phyloP scores from a whole-genome alignment of 2,329 filamentous ascomycete species.

The Sclerotinia minor region DNA sequence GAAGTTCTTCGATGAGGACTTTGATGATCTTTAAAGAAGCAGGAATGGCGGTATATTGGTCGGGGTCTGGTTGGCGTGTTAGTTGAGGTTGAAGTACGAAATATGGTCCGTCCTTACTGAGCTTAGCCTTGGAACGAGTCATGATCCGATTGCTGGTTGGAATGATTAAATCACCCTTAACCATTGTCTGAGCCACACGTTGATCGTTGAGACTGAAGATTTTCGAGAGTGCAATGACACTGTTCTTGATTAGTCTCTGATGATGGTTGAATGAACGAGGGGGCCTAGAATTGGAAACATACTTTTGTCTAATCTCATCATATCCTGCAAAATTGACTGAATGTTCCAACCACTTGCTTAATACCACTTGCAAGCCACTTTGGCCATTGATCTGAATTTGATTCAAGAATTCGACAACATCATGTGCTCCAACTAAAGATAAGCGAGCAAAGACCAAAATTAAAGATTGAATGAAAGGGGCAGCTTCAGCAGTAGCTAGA shows the following conservation, averaged over 20 bases:
- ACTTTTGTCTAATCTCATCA: constrained; percentile 96
- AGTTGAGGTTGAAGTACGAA: constrained; percentile 8
- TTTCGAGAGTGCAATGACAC: constrained; percentile 89
- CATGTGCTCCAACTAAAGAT: constrained; percentile 78
- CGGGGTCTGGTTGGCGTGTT: constrained; percentile 61
- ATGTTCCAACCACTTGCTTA: constrained; percentile 96
- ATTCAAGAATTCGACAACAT: constrained; percentile 89
- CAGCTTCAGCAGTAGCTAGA: constrained; percentile 77
- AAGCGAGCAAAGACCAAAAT: constrained; percentile 94
- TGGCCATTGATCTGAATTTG: constrained; percentile 77
- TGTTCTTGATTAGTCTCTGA: constrained; percentile 46
- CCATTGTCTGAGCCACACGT: constrained; percentile 74
- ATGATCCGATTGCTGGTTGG: constrained; percentile 80
- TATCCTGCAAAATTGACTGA: constrained; percentile 97
- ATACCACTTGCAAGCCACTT: constrained; percentile 83
- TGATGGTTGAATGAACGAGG: not conserved
- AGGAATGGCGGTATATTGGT: constrained; percentile 83
- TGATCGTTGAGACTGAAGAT: constrained; percentile 84
- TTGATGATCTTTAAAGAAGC: constrained; percentile 95
- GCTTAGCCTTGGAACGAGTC: constrained; percentile 86
- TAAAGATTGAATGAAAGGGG: constrained; percentile 90
- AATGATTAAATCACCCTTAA: constrained; percentile 89
- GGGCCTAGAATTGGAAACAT: constrained; percentile 43
- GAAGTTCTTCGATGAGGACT: constrained; percentile 87
- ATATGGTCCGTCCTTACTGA: constrained; percentile 55